phyloP scores from a whole-genome alignment of 1,139 yeast species.

The Williopsis jadinii region DNA sequence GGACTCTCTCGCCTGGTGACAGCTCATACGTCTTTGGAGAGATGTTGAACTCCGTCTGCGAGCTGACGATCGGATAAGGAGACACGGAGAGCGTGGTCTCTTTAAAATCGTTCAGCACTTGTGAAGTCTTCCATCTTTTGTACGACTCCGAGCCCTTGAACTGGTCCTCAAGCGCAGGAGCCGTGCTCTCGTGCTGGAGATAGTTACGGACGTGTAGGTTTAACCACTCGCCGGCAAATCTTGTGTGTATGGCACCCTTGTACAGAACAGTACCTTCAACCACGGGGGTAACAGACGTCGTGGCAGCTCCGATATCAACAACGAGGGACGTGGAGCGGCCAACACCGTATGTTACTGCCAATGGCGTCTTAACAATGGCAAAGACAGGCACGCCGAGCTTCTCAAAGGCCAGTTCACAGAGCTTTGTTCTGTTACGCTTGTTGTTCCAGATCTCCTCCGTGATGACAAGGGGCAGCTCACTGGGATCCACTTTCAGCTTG shows the following conservation, averaged over 20 bases:
- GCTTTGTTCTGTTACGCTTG: slow-evolving; percentile 40
- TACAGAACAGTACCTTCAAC: slow-evolving; percentile 61
- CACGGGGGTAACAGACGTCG: slow-evolving; percentile 60
- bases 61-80: slow-evolving; percentile 29
- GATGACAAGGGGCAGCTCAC: slow-evolving; percentile 55
- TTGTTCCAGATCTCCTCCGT: slow-evolving; percentile 63
- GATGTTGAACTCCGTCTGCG: slow-evolving; percentile 19
- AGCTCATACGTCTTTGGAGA: slow-evolving; percentile 37
- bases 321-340: slow-evolving; percentile 65
- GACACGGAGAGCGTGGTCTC: slow-evolving; percentile 33
- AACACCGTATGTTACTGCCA: slow-evolving; percentile 61
- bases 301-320: slow-evolving; percentile 59
- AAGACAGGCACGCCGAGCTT: slow-evolving; percentile 58
- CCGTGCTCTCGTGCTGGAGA: slow-evolving; percentile 10
- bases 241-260: slow-evolving; percentile 53
- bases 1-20: slow-evolving; percentile 34
- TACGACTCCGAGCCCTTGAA: slow-evolving; percentile 36
- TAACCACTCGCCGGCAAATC: slow-evolving; percentile 64
- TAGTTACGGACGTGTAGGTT: slow-evolving; percentile 39
- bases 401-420: slow-evolving; percentile 61
- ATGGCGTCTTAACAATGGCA: slow-evolving; percentile 61
- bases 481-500: slow-evolving; percentile 38
- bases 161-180: slow-evolving; percentile 4
- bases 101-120: slow-evolving; percentile 43
- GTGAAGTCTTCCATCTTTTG: slow-evolving; percentile 37